Conservation (phyloP, 164 flowering plant species). For the Houttuynia cordata region DNA sequence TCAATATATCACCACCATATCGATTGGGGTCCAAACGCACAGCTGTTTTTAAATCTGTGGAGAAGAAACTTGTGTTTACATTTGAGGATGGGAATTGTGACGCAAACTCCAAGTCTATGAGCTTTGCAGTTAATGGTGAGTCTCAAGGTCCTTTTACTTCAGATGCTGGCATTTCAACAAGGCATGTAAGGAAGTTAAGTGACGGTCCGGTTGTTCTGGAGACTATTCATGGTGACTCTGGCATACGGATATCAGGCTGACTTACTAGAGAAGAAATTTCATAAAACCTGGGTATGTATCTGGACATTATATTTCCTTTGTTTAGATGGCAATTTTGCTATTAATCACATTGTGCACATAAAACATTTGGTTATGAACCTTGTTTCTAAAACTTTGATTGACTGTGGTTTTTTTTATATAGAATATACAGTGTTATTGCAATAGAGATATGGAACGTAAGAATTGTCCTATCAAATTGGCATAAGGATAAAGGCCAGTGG, state of each 20-base stretch:
- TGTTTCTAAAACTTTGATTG: too few species aligned
- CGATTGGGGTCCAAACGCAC: conserved; percentile 58
- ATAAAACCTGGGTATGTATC: not conserved
- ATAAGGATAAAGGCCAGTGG: too few species aligned
- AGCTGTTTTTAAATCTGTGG: conserved; percentile 59
- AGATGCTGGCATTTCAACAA: not conserved
- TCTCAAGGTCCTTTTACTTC: conserved; percentile 11
- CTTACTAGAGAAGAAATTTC: conserved; percentile 11
- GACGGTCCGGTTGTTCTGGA: conserved; percentile 3
- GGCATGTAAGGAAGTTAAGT: not conserved
- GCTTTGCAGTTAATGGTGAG: conserved; percentile 9
- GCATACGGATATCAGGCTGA: conserved; percentile 25
- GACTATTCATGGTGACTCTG: conserved; percentile 11
- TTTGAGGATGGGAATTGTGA: conserved; percentile 26
- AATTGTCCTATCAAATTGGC: too few species aligned
- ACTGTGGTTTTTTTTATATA: too few species aligned
- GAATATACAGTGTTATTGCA: too few species aligned
- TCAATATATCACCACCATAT: conserved; percentile 79
- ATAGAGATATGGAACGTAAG: too few species aligned
- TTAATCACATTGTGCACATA: not conserved
- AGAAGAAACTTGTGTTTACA: conserved; percentile 65
- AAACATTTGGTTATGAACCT: too few species aligned
- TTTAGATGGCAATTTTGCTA: not conserved
- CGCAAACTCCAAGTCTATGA: conserved; percentile 13
- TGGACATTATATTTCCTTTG: not conserved